Base-by-base conservation (phyloP, 768 basidiomycete species). In the Panellus pusillus region DNA sequence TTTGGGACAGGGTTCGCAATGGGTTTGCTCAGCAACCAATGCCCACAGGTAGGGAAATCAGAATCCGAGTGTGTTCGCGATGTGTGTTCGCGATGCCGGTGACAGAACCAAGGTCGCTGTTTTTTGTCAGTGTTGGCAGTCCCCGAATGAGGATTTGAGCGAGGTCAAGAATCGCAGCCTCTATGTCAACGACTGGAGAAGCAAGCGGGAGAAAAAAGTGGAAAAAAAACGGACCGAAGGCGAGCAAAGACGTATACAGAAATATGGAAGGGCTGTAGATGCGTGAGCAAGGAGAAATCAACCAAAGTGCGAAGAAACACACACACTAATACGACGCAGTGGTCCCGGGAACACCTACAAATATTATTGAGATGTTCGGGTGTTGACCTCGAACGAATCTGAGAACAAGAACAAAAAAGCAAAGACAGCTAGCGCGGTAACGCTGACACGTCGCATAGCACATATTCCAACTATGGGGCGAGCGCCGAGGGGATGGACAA, bases 31-130 rank as follows among this genome's bases (percentile, higher is more conserved):
- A 14, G 81, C 77, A 38, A 86, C 83, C 54, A 84, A 80, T 36
- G 69, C 70, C 89, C 89, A 91, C 57, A 83, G 83, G 63, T 83
- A 89, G 14, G 90, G 63, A 62, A 82, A 82, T 35, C 84, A 77
- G 39, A 81, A 70, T 5, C 83, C 83, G 39, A 79, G 64, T 9
- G 87, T 80, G 70, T 65, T 90, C 89, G 35, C 87, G n/a, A n/a
- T n/a, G 81, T 5, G 79, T 68, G 47, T 72, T 74, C 28, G 80
- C 68, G 35, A 83, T 71, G 13, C 70, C 74, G 8, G 64, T 56
- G 37, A 75, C 66, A 20, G 72, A 53, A 27, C 60, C 62, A 9
- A 69, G 55, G 14, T 58, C 62, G 6, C 57, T 50, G 36, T n/a
- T 64, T 66, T 42, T 60, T 47, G 18, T 65, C 56, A 13, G 62